Base-by-base conservation (phyloP, 352 stramenopile species). In the Pythium dissimile region DNA sequence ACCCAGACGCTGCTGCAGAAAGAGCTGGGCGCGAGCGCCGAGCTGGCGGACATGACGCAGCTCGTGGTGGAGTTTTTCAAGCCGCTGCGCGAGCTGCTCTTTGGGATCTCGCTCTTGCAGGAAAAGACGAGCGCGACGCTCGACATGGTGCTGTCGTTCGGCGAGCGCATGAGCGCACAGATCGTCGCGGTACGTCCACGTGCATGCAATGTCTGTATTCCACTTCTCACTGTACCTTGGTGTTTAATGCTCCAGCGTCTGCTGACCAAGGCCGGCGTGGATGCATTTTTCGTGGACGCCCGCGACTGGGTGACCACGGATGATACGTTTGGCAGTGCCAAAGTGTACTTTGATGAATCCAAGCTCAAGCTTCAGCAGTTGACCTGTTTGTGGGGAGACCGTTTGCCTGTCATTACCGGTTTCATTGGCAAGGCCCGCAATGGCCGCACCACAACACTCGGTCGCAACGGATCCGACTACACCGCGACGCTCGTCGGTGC, bases 381-480 rank as follows among this genome's bases (percentile, higher is more conserved):
- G 3, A 54, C 72, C 0, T 37, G 28, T 11, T 42, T 71, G 16
- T 92, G 81, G 81, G 70, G 69, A 3, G 57, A 62, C 4, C 64
- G 65, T 11, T 42, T 94, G 18, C 81, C 82, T 1, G 75, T 92
- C 5, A 90, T 91, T 47, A 94, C 84, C 20, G 84, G 84, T 10
- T 94, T 91, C 48, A 90, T 94, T 42, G 84, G 72, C 21, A 64
- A 69, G 20, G 78, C 78, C 0, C 73, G 59, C 12, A 80, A 59
- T 46, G 84, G 82, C 1, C 76, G 80, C 12, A 94, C 84, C 0
- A 91, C 84, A n/a, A 94, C 84, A 4, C 64, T 94, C 20, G 84
- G 84, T 42, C 74, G 84, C 35, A 94, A 94, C 42, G 84, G 84
- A 34, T 92, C 84, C 32, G 84, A 94, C 62, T 94, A 94, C 62